Percentiles rank a stretch among this genome's conserved stretches.
Evolutionary conservation across 768 basidiomycete genomes (phyloP).

Genomic region (Boletus sp.): DNA sequence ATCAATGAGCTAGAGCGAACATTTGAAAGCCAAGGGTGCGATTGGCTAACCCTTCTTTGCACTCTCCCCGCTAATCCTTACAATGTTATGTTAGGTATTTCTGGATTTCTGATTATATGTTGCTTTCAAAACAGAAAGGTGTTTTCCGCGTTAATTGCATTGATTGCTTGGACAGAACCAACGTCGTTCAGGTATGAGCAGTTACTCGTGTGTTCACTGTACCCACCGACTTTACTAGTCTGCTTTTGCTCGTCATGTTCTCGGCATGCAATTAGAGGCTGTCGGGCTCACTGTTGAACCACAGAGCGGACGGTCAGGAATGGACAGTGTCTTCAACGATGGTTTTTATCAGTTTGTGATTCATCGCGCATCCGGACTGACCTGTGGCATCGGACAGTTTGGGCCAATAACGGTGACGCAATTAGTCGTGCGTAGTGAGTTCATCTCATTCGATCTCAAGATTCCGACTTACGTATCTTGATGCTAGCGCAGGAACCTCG

Average conservation of each 20-base stretch:
- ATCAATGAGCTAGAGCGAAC: constrained; percentile 64
- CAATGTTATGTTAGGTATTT: constrained; percentile 53
- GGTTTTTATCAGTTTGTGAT: constrained; percentile 38
- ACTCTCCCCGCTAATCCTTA: constrained; percentile 1
- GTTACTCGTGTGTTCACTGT: neutral
- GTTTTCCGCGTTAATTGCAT: constrained; percentile 93
- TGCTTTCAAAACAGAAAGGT: constrained; percentile 80
- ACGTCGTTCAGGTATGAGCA: constrained; percentile 76
- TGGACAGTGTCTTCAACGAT: constrained; percentile 77
- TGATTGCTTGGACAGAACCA: constrained; percentile 92
- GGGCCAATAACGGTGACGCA: constrained; percentile 98
- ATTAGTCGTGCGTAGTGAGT: constrained; percentile 85
- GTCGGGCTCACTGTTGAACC: constrained; percentile 61
- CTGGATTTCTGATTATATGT: constrained; percentile 69
- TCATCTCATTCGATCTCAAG: neutral
- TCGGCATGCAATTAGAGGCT: constrained; percentile 71
- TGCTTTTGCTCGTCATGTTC: constrained; percentile 82
- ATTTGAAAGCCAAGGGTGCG: constrained; percentile 79
- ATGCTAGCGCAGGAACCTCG: constrained; percentile 84
- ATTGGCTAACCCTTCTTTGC: neutral
- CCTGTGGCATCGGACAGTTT: constrained; percentile 47
- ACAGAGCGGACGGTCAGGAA: constrained; percentile 52
- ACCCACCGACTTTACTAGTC: constrained; percentile 48
- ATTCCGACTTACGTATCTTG: constrained; percentile 12
- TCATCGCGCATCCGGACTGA: neutral